These are phyloP conservation scores for Irpex sp. DNA, from an alignment of 1,284 basidiomycete genomes.

Conservation along the genomic window DNA sequence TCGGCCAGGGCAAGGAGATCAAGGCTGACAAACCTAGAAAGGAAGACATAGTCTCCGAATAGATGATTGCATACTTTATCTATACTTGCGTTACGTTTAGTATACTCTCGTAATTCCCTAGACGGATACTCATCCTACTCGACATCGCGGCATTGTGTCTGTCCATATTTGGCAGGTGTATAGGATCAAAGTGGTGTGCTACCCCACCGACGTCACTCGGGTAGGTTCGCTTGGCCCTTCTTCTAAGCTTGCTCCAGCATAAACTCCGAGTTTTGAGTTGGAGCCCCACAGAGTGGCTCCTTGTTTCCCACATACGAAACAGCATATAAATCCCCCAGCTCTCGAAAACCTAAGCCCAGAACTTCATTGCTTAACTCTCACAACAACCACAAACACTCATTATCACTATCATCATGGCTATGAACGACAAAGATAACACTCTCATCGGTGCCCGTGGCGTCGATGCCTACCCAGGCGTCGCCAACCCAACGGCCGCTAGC, in stretches of 20 bases:
- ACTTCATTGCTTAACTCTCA: neutral
- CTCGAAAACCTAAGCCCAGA: neutral
- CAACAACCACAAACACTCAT: neutral
- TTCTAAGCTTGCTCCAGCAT: no score
- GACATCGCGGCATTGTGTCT: neutral
- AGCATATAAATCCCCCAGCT: neutral
- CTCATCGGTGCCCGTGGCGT: constrained; percentile 30
- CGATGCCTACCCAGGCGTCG: constrained; percentile 40
- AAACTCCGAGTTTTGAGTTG: neutral
- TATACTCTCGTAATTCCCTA: neutral
- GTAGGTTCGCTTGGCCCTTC: no score
- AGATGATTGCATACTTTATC: constrained; percentile 16
- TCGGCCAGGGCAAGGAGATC: constrained; percentile 73
- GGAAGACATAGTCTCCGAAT: constrained; percentile 84
- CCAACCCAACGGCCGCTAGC: constrained; percentile 41
- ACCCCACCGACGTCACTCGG: neutral
- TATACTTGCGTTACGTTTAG: neutral
- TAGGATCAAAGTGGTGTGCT: neutral
- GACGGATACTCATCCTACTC: neutral
- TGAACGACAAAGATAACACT: constrained; percentile 31
- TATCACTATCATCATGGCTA: constrained; percentile 9
- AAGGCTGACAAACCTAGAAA: constrained; percentile 77
- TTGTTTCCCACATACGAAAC: neutral
- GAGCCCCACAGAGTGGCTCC: neutral
- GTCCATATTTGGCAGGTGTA: neutral